phyloP scores from a whole-genome alignment of 1,284 basidiomycete genomes.

The Athelia psychrophila region DNA sequence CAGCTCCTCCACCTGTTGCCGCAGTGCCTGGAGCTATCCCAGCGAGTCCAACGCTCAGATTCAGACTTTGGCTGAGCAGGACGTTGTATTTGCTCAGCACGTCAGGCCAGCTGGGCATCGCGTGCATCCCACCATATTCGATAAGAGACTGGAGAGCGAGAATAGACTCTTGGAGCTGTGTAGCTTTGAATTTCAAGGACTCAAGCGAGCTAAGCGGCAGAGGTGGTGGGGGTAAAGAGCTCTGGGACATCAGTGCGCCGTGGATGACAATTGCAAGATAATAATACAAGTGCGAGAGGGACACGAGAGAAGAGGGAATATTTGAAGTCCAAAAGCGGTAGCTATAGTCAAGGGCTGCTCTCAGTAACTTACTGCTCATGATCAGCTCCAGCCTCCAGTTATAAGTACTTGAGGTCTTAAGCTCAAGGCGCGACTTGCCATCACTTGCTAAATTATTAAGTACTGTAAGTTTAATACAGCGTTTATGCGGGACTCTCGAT shows the following conservation, averaged over 20 bases:
- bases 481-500: too few species aligned
- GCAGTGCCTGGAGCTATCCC: conserved; percentile 9
- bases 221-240: conserved; percentile 8
- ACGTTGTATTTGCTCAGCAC: conserved; percentile 80
- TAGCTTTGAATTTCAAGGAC: conserved; percentile 68
- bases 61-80: conserved; percentile 75
- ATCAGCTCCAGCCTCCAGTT: too few species aligned
- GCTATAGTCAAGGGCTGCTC: too few species aligned
- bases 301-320: too few species aligned
- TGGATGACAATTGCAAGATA: not conserved
- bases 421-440: too few species aligned
- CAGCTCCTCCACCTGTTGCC: conserved; percentile 4
- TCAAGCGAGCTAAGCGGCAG: conserved; percentile 59
- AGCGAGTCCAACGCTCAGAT: conserved; percentile 58
- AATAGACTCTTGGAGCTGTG: conserved; percentile 75
- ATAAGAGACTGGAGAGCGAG: conserved; percentile 58
- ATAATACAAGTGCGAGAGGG: too few species aligned
- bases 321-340: too few species aligned
- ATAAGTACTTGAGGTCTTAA: too few species aligned
- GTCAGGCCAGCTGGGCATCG: conserved; percentile 69
- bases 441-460: too few species aligned
- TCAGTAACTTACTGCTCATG: too few species aligned
- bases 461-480: too few species aligned
- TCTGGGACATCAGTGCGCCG: conserved; percentile 1
- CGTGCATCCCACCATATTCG: conserved; percentile 48